phyloP scores from a whole-genome alignment of 1,284 basidiomycete genomes.

The Boletus semigastroideus region DNA sequence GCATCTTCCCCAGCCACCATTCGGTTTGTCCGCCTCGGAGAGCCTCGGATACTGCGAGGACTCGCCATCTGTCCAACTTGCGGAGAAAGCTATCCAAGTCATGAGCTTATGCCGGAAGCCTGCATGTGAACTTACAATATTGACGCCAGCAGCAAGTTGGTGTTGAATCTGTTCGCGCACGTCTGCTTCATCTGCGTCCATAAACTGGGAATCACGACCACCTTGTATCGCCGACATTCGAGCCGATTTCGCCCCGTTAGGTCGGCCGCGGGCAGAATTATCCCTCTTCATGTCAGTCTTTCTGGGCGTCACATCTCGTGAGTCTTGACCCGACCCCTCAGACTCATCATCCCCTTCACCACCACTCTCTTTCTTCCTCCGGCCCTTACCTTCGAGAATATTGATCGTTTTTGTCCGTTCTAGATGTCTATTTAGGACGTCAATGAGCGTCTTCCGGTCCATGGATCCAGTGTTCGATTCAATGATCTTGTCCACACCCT shows the following conservation, averaged over 20 bases:
- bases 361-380: constrained; percentile 35
- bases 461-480: constrained; percentile 60
- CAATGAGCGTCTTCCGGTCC: constrained; percentile 81
- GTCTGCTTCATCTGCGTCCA: constrained; percentile 88
- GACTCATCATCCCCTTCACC: constrained; percentile 37
- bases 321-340: constrained; percentile 45
- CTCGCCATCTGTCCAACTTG: constrained; percentile 56
- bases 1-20: constrained; percentile 36
- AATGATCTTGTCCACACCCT: constrained; percentile 73
- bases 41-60: constrained; percentile 65
- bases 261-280: constrained; percentile 34
- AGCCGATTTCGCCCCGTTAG: constrained; percentile 31
- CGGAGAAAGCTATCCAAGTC: constrained; percentile 44
- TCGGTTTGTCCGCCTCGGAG: constrained; percentile 54
- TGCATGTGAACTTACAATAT: constrained; percentile 51
- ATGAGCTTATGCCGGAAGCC: constrained; percentile 12
- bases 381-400: constrained; percentile 75
- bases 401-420: constrained; percentile 85
- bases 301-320: constrained; percentile 51
- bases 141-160: constrained; percentile 73
- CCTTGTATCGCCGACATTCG: constrained; percentile 46
- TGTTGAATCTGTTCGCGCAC: constrained; percentile 84
- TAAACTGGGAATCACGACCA: constrained; percentile 77
- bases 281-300: constrained; percentile 46
- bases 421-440: constrained; percentile 78